A percentile compares a stretch with the other conserved stretches of the same genome.
Conservation (phyloP, 352 stramenopile species). For the Phytophthora podocarpi region DNA sequence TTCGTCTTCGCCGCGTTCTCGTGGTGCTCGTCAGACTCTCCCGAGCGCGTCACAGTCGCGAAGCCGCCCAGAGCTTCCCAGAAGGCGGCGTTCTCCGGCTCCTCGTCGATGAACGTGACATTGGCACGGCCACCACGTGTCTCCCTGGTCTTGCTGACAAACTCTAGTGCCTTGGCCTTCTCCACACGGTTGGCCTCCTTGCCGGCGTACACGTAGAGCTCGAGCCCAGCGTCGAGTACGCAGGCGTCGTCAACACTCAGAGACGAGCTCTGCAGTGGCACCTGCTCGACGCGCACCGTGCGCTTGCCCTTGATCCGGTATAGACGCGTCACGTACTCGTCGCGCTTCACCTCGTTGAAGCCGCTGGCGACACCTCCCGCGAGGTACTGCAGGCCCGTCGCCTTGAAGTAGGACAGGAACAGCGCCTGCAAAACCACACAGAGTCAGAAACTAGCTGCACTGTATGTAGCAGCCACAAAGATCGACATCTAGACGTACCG, state of each 20-base stretch:
- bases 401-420: conserved; percentile 96
- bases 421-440: conserved; percentile 48
- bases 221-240: conserved; percentile 92
- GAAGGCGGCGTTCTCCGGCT: conserved; percentile 90
- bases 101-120: conserved; percentile 90
- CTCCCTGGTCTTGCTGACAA: conserved; percentile 89
- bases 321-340: conserved; percentile 85
- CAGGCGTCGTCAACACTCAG: conserved; percentile 95
- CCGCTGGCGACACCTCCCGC: conserved; percentile 92
- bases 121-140: conserved; percentile 78
- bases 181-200: conserved; percentile 86
- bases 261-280: conserved; percentile 78
- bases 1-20: conserved; percentile 66
- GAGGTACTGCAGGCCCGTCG: conserved; percentile 90
- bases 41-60: conserved; percentile 64
- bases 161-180: conserved; percentile 91
- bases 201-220: conserved; percentile 91
- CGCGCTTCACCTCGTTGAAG: conserved; percentile 92
- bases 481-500: conserved; percentile 37
- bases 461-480: neutral
- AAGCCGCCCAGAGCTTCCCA: conserved; percentile 93
- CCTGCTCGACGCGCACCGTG: conserved; percentile 87
- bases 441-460: neutral
- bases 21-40: conserved; percentile 63
- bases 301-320: conserved; percentile 93